phyloP scores from a whole-genome alignment of 2,329 filamentous ascomycete genomes.

The Rutstroemia sp. region DNA sequence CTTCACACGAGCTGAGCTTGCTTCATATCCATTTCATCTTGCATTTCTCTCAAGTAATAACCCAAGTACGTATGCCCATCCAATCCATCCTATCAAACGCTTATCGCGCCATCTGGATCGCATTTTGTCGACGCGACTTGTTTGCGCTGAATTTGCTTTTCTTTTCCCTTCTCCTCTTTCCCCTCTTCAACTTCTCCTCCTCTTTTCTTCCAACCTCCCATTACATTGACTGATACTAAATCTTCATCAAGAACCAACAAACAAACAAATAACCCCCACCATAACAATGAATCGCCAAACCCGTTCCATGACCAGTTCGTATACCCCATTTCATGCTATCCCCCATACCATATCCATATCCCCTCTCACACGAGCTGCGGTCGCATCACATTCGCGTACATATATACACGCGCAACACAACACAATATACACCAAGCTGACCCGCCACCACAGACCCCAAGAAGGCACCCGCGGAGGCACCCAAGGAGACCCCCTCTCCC shows the following conservation, averaged over 20 bases:
- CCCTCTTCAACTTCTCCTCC: not conserved
- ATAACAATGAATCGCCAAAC: slow-evolving; percentile 27
- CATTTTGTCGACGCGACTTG: not conserved
- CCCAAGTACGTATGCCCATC: not conserved
- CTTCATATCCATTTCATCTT: not conserved
- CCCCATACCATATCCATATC: not conserved
- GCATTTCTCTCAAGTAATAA: not conserved
- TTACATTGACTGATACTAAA: not conserved
- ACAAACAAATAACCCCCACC: slow-evolving; percentile 6
- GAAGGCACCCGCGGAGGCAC: slow-evolving; percentile 8
- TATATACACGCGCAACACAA: not conserved
- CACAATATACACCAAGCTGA: not conserved
- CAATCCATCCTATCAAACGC: not conserved
- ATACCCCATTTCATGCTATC: not conserved
- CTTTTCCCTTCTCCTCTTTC: not conserved
- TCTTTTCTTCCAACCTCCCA: not conserved
- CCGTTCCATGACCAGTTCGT: slow-evolving; percentile 25
- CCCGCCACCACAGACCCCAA: slow-evolving; percentile 17
- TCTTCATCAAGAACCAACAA: not conserved
- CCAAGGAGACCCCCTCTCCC: slow-evolving; percentile 23
- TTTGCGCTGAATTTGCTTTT: not conserved
- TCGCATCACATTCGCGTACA: slow-evolving; percentile 7
- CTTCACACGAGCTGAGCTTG: not conserved
- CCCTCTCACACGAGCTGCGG: not conserved
- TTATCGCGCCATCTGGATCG: not conserved